Conservation (phyloP, 192 early-diverging fungal species). For the Chytriomyces sp. region DNA sequence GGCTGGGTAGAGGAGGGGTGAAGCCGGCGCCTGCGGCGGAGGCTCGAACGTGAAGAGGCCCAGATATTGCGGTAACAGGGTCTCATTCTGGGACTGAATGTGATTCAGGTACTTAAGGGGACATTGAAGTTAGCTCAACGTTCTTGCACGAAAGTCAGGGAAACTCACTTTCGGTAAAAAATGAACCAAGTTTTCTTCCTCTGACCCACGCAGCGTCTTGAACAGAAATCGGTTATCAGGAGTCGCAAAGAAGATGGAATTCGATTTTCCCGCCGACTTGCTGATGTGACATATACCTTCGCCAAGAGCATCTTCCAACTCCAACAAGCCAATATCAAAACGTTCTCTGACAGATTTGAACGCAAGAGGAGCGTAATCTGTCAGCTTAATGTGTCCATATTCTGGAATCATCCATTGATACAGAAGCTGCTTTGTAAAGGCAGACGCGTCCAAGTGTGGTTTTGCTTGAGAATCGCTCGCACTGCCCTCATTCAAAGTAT, state of each 20-base stretch:
- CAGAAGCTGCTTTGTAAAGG: slow-evolving; percentile 31
- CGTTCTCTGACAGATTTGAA: slow-evolving; percentile 34
- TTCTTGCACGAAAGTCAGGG: background rate
- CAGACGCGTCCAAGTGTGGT: slow-evolving; percentile 6
- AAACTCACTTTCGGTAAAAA: slow-evolving; percentile 35
- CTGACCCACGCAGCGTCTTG: slow-evolving; percentile 43
- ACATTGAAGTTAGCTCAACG: background rate
- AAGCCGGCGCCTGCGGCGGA: too few species aligned
- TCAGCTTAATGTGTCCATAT: slow-evolving; percentile 37
- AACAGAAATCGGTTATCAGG: slow-evolving; percentile 35
- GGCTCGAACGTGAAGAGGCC: slow-evolving; percentile 50
- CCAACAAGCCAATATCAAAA: slow-evolving; percentile 33
- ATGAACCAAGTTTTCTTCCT: slow-evolving; percentile 36
- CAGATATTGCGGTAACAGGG: slow-evolving; percentile 43
- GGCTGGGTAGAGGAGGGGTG: background rate
- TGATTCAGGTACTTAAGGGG: slow-evolving; percentile 30
- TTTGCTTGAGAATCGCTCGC: background rate
- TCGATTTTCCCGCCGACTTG: slow-evolving; percentile 35
- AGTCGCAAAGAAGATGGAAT: slow-evolving; percentile 44
- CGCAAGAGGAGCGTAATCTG: slow-evolving; percentile 39
- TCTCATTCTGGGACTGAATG: slow-evolving; percentile 23
- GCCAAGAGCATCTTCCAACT: slow-evolving; percentile 21
- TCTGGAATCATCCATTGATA: slow-evolving; percentile 42
- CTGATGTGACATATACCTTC: slow-evolving; percentile 9
- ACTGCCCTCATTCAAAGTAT: background rate